Evolutionary conservation across 345 rosid genomes (phyloP).

Genomic region (Zanthoxylum bungeanum): DNA sequence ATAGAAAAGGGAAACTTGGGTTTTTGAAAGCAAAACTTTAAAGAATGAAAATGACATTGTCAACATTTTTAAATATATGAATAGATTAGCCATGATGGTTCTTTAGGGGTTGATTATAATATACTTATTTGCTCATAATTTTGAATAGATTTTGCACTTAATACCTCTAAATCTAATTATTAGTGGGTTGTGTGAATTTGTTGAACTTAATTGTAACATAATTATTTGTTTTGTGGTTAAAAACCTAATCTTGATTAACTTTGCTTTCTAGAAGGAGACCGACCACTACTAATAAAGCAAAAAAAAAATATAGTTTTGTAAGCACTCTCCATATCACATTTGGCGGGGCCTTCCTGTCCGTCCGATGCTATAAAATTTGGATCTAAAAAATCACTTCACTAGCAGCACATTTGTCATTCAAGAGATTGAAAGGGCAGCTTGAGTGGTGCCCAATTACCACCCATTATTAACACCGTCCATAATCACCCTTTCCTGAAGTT

Average conservation of each 20-base stretch:
- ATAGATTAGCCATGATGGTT: background rate
- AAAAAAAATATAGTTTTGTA: too few relatives aligned
- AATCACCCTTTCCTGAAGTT: too few relatives aligned
- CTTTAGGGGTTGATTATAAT: background rate
- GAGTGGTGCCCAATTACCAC: slow-evolving; percentile 18
- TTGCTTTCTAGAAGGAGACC: slow-evolving; percentile 30
- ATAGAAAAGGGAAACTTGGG: background rate
- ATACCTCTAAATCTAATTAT: background rate
- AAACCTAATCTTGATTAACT: slow-evolving; percentile 23
- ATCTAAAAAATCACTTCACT: too few relatives aligned
- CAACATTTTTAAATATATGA: background rate
- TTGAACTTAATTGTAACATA: background rate
- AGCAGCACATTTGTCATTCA: too few relatives aligned
- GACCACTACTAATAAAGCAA: too few relatives aligned
- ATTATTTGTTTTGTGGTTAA: slow-evolving; percentile 8
- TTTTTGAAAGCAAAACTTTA: background rate
- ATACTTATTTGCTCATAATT: background rate
- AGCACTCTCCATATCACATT: too few relatives aligned
- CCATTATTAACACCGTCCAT: background rate
- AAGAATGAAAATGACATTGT: slow-evolving; percentile 9
- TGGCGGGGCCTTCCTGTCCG: too few relatives aligned
- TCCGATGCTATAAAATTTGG: too few relatives aligned
- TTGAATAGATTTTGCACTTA: slow-evolving; percentile 6
- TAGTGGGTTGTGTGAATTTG: slow-evolving; percentile 19
- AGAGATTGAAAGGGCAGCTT: slow-evolving; percentile 39